Base-by-base conservation (phyloP, 345 rosid species). In the Salix viminalis region DNA sequence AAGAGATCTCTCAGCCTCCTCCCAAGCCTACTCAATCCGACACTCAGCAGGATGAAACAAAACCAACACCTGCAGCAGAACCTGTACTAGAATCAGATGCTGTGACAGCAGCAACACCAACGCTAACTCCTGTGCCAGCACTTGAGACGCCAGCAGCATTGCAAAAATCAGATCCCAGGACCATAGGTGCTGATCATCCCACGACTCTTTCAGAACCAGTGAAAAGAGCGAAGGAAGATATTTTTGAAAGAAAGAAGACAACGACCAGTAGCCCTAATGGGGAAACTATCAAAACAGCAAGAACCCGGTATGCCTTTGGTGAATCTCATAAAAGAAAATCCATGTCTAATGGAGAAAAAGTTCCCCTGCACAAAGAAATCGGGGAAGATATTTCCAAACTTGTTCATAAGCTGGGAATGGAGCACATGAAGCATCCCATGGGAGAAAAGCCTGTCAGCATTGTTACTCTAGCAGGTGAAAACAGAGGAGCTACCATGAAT, bases 381-480 rank as follows among this genome's bases (percentile, higher is more conserved):
- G 84, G 71, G 75, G 92, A 91, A 78, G 94, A 96, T 61, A 56
- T 89, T 28, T 86, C 82, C 18, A 89, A 88, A 84, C 85, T 91
- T 37, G 83, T 89, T 58, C 86, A 85, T 48, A 84, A 84, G 85
- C 86, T 94, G 74, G 74, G 85, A 37, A 65, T 81, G 69, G 90
- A 81, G 71, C 79, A 75, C 62, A 67, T 80, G 77, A 83, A 89
- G 81, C 83, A 71, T 80, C 71, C 85, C 2, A 67, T 48, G 2
- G 88, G 81, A 46, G 90, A 87, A 71, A 83, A 84, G 79, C 75
- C 81, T 1, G 85, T 82, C 18, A 82, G 85, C 61, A 77, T 90
- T 39, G 71, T 86, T 44, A 92, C 97, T 16, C 74, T 94, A 56
- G 90, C 97, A 5, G 98, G 98, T 19, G 98, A 96, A 82, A 94